phyloP scores from a whole-genome alignment of 2,329 filamentous ascomycete species.

The Arthroderma sp. region DNA sequence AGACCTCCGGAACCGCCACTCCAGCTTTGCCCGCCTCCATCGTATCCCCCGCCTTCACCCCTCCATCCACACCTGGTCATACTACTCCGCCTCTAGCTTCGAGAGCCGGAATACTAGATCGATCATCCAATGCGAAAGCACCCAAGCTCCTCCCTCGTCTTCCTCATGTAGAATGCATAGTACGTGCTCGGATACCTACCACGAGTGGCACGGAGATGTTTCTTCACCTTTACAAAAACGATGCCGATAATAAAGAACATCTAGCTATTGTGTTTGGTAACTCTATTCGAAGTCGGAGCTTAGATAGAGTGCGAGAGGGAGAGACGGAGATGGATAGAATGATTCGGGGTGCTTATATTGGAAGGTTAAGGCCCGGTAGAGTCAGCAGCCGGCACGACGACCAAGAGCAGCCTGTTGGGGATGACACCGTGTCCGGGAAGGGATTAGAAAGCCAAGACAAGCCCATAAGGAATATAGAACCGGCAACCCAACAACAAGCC shows the following conservation, averaged over 20 bases:
- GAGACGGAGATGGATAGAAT: conserved; percentile 53
- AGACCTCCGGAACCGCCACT: conserved; percentile 13
- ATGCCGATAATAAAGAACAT: conserved; percentile 88
- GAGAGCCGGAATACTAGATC: conserved; percentile 13
- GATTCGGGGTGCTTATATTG: conserved; percentile 86
- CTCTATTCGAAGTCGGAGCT: conserved; percentile 59
- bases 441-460: too few species aligned
- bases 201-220: conserved; percentile 92
- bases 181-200: conserved; percentile 88
- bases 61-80: conserved; percentile 27
- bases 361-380: conserved; percentile 72
- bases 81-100: conserved; percentile 15
- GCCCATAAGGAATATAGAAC: too few species aligned
- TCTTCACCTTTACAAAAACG: conserved; percentile 85
- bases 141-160: conserved; percentile 63
- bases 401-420: conserved; percentile 8
- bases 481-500: background rate
- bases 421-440: too few species aligned
- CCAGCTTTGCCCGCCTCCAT: conserved; percentile 40
- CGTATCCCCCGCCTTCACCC: conserved; percentile 40
- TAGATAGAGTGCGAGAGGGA: conserved; percentile 32
- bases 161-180: conserved; percentile 81
- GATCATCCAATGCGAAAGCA: conserved; percentile 36
- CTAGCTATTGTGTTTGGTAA: conserved; percentile 92
- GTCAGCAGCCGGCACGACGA: conserved; percentile 56